phyloP scores from a whole-genome alignment of 2,329 filamentous ascomycete species.

The Calonectria multiphialidica region DNA sequence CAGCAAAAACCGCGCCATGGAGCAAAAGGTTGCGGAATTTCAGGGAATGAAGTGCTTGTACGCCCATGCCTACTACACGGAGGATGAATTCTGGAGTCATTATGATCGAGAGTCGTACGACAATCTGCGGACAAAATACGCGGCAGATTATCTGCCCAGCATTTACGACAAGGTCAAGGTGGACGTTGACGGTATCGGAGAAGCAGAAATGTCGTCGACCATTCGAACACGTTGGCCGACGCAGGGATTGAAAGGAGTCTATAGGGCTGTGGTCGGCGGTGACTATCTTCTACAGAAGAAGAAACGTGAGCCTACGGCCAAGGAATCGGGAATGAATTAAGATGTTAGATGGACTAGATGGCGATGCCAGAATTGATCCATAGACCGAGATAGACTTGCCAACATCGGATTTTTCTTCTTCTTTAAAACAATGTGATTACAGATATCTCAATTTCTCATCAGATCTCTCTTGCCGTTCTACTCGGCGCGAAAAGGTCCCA shows the following conservation, averaged over 20 bases:
- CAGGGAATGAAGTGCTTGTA: slow-evolving; percentile 79
- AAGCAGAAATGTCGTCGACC: slow-evolving; percentile 46
- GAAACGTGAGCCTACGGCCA: not conserved
- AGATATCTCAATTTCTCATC: not conserved
- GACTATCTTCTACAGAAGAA: slow-evolving; percentile 60
- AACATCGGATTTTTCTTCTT: not conserved
- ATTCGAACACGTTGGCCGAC: slow-evolving; percentile 55
- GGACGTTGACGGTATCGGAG: slow-evolving; percentile 51
- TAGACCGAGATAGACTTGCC: not conserved
- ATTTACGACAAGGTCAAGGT: slow-evolving; percentile 78
- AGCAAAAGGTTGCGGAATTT: slow-evolving; percentile 68
- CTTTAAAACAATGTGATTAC: too few relatives aligned
- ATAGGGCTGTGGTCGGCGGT: slow-evolving; percentile 56
- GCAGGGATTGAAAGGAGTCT: slow-evolving; percentile 60
- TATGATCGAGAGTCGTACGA: slow-evolving; percentile 74
- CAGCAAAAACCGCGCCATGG: slow-evolving; percentile 68
- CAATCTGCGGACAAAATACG: slow-evolving; percentile 67
- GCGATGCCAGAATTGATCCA: not conserved
- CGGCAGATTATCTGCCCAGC: slow-evolving; percentile 69
- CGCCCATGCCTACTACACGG: slow-evolving; percentile 75
- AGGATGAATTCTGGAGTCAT: slow-evolving; percentile 76
- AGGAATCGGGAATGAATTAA: slow-evolving; percentile 10
- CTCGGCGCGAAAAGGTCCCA: slow-evolving; percentile 48
- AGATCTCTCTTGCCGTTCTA: slow-evolving; percentile 23
- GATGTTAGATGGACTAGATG: not conserved